phyloP scores from a whole-genome alignment of 495 filamentous ascomycete species.

The Thozetella sp. region DNA sequence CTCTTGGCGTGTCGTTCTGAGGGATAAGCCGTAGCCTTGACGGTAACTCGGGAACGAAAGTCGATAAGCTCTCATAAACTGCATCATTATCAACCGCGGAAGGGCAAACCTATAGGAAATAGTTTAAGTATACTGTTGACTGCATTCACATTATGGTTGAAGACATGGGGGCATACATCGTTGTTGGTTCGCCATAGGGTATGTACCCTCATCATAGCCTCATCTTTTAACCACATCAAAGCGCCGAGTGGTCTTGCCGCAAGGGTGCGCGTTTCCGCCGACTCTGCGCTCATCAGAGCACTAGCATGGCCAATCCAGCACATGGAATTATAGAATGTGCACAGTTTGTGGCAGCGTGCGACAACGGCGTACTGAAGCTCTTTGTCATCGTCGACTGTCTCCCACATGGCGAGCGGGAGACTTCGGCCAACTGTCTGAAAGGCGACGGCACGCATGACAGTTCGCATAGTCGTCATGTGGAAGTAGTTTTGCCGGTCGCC shows the following conservation, averaged over 20 bases:
- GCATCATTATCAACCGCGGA: slow-evolving; percentile 11
- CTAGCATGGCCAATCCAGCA: slow-evolving; percentile 48
- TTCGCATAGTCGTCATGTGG: slow-evolving; percentile 33
- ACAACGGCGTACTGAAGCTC: slow-evolving; percentile 51
- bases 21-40: not conserved
- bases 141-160: not conserved
- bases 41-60: not conserved
- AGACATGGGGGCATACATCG: slow-evolving; percentile 20
- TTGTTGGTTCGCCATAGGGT: slow-evolving; percentile 50
- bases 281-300: slow-evolving; percentile 39
- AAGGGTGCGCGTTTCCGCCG: slow-evolving; percentile 36
- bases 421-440: slow-evolving; percentile 19
- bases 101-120: not conserved
- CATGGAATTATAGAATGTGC: slow-evolving; percentile 57
- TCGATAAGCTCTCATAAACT: not conserved
- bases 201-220: slow-evolving; percentile 50
- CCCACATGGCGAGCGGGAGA: slow-evolving; percentile 42
- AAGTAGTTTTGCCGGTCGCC: slow-evolving; percentile 37
- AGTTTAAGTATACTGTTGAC: not conserved
- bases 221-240: slow-evolving; percentile 58
- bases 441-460: slow-evolving; percentile 28
- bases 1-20: not conserved
- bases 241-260: slow-evolving; percentile 41
- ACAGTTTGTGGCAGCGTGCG: slow-evolving; percentile 55
- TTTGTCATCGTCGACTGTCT: slow-evolving; percentile 52